These are phyloP conservation scores for Chlorella sp. DNA, from an alignment of 139 green algal genomes.

Conservation along the genomic window DNA sequence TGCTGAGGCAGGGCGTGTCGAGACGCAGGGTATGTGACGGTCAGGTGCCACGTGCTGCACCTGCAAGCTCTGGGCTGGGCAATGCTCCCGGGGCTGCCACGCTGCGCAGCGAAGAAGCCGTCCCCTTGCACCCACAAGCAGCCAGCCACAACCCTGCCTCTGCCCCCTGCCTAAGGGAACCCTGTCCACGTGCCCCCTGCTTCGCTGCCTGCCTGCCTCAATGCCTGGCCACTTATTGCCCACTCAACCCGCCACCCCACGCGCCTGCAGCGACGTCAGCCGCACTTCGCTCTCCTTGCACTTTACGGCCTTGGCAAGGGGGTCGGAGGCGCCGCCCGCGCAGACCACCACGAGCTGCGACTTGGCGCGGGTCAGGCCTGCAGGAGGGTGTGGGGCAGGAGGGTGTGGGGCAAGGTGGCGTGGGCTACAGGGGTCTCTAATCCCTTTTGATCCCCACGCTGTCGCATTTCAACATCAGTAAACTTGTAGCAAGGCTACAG, in stretches of 20 bases:
- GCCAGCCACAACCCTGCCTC: background rate
- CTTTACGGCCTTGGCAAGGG: conserved; percentile 45
- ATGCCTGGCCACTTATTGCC: too few species aligned
- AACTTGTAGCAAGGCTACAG: too few species aligned
- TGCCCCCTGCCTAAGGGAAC: too few species aligned
- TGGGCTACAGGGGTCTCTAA: too few species aligned
- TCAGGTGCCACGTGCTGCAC: background rate
- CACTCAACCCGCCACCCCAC: conserved; percentile 21
- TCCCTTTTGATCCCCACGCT: too few species aligned
- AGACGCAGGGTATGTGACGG: too few species aligned
- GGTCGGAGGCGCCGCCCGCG: background rate
- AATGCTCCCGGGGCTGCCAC: background rate
- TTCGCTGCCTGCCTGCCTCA: background rate
- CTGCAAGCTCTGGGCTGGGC: background rate
- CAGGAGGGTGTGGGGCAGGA: background rate
- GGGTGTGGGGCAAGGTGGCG: background rate
- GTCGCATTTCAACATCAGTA: too few species aligned
- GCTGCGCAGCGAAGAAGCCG: background rate
- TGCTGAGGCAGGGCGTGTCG: too few species aligned
- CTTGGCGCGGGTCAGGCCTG: conserved; percentile 65
- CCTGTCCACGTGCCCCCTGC: too few species aligned
- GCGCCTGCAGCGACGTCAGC: conserved; percentile 40
- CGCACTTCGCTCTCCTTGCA: conserved; percentile 28
- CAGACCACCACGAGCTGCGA: conserved; percentile 64
- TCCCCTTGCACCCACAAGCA: background rate